Conservation (phyloP, 129 eudicot genomes). For the Lactuca saligna region DNA sequence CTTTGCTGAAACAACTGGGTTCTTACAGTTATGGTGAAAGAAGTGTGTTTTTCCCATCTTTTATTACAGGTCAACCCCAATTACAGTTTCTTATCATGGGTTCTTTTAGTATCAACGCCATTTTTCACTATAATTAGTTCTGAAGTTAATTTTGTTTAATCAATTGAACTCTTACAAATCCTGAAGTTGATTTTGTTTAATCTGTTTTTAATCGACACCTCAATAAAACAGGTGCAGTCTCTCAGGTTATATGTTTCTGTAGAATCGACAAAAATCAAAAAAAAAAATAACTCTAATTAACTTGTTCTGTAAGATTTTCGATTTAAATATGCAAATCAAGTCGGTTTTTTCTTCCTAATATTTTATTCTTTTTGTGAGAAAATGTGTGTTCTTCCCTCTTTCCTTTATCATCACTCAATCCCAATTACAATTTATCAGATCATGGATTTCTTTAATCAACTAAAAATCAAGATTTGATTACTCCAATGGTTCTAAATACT, state of each 20-base stretch:
- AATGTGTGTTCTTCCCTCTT: conserved; percentile 14
- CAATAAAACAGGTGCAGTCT: background rate
- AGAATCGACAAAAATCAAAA: background rate
- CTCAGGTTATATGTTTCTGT: background rate
- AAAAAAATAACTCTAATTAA: conserved; percentile 3
- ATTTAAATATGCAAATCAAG: conserved; percentile 22
- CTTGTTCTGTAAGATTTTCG: background rate
- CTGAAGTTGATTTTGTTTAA: background rate
- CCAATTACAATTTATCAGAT: conserved; percentile 20
- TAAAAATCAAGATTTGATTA: background rate
- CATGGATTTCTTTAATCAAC: conserved; percentile 9
- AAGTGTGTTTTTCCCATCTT: conserved; percentile 2
- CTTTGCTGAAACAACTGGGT: conserved; percentile 8
- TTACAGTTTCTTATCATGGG: conserved; percentile 8
- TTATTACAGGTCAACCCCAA: background rate
- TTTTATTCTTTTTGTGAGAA: background rate
- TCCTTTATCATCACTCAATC: conserved; percentile 19
- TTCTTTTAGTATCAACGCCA: background rate
- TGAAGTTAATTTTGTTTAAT: background rate
- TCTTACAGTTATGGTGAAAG: background rate
- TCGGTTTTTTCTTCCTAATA: background rate
- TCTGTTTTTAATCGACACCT: conserved; percentile 2
- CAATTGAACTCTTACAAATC: background rate
- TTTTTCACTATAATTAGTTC: background rate
- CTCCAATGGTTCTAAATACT: background rate